Evolutionary conservation across 306 rosid genomes (phyloP).

Genomic region (Inga oerstediana): DNA sequence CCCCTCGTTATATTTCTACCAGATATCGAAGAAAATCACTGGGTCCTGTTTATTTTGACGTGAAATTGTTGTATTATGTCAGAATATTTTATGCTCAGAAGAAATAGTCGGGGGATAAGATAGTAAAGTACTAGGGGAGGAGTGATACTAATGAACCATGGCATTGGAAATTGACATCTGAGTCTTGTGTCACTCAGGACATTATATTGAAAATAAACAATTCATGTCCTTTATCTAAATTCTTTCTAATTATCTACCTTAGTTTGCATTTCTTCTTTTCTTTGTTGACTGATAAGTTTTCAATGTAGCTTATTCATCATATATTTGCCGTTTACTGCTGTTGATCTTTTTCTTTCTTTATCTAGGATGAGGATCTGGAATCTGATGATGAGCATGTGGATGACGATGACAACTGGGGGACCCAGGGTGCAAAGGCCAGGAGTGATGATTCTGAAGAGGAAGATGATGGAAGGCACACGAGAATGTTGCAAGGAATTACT

Average conservation of each 20-base stretch:
- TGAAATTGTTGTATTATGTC: neutral
- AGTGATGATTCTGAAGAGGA: constrained; percentile 50
- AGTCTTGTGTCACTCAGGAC: neutral
- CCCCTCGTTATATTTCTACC: neutral
- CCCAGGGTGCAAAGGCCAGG: constrained; percentile 29
- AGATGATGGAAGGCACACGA: constrained; percentile 56
- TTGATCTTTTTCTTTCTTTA: neutral
- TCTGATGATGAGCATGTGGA: constrained; percentile 77
- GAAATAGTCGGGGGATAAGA: neutral
- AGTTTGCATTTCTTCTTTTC: constrained; percentile 6
- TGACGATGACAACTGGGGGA: constrained; percentile 26
- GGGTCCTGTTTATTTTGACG: neutral
- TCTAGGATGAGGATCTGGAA: constrained; percentile 78
- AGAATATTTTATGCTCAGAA: neutral
- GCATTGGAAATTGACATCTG: neutral
- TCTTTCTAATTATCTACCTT: neutral
- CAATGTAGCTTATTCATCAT: neutral
- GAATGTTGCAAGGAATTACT: constrained; percentile 68
- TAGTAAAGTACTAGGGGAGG: neutral
- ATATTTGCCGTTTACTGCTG: neutral
- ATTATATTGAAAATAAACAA: too few species aligned
- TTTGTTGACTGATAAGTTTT: constrained; percentile 7
- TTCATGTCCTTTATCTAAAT: neutral
- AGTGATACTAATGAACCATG: neutral
- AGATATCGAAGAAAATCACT: neutral